phyloP scores from a whole-genome alignment of 371 early-diverging fungal species.

The Mucor sp. region DNA sequence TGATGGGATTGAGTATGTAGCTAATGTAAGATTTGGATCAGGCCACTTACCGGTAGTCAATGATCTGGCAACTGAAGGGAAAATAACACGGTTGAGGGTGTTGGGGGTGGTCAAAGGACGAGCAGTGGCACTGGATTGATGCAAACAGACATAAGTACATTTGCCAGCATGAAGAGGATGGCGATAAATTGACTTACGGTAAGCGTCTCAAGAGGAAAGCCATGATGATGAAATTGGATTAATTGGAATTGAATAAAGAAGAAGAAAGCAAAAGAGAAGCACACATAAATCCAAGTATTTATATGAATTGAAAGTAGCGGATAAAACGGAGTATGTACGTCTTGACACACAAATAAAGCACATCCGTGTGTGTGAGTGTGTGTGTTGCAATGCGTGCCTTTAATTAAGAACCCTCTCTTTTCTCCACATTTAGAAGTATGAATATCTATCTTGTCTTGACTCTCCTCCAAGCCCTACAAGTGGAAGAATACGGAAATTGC shows the following conservation, averaged over 20 bases:
- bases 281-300: conserved; percentile 3
- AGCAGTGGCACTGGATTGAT: conserved; percentile 4
- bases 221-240: conserved; percentile 1
- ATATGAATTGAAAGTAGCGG: background rate
- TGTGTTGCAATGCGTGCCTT: background rate
- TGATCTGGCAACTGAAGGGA: conserved; percentile 22
- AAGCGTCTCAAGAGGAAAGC: conserved; percentile 19
- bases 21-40: background rate
- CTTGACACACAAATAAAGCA: background rate
- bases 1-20: background rate
- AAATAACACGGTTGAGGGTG: conserved; percentile 9
- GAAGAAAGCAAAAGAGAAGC: conserved; percentile 1
- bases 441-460: conserved; percentile 7
- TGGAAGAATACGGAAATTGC: conserved; percentile 12
- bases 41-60: conserved; percentile 32
- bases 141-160: background rate
- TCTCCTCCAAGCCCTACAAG: background rate
- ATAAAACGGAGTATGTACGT: background rate
- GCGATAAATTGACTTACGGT: conserved; percentile 16
- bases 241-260: background rate
- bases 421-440: conserved; percentile 6
- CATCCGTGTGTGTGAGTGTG: background rate
- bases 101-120: conserved; percentile 14
- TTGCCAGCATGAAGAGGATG: background rate
- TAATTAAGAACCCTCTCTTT: background rate